Conservation (phyloP, 192 early-diverging fungal species). For the Coemansia sp. region DNA sequence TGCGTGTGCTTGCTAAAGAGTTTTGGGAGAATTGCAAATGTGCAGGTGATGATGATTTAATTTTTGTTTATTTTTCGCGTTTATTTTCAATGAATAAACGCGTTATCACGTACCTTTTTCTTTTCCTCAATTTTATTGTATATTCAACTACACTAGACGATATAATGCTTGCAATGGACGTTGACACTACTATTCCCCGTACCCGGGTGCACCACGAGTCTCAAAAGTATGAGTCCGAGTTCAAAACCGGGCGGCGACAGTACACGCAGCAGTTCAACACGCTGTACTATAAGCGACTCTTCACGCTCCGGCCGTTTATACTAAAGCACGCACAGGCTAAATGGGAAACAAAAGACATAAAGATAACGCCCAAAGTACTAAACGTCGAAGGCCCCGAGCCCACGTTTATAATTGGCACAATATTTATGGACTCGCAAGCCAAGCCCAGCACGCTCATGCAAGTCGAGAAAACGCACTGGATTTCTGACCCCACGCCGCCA, state of each 20-base stretch:
- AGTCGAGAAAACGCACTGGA: conserved; percentile 78
- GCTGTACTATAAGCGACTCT: conserved; percentile 79
- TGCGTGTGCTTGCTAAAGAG: too few relatives aligned
- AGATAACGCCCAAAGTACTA: conserved; percentile 65
- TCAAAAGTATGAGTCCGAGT: conserved; percentile 8
- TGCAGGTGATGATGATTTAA: not conserved
- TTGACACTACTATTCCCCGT: not conserved
- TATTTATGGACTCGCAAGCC: conserved; percentile 81
- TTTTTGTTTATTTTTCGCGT: not conserved
- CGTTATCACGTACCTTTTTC: not conserved
- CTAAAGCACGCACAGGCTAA: conserved; percentile 54
- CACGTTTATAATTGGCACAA: conserved; percentile 81
- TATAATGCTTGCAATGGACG: conserved; percentile 11
- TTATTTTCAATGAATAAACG: not conserved
- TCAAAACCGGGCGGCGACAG: conserved; percentile 53
- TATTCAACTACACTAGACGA: not conserved
- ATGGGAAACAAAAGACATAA: conserved; percentile 20
- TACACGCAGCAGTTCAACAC: conserved; percentile 86
- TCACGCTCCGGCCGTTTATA: conserved; percentile 62
- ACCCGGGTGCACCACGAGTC: not conserved
- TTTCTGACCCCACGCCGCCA: conserved; percentile 61
- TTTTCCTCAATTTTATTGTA: not conserved
- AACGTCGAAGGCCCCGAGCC: conserved; percentile 66
- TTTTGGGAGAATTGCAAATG: not conserved
- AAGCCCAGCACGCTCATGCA: conserved; percentile 93